Evolutionary conservation across 169 alveolate species (phyloP), one percentile per base, ranked within the genome.

Genomic region (Plasmodium reichenowi): DNA sequence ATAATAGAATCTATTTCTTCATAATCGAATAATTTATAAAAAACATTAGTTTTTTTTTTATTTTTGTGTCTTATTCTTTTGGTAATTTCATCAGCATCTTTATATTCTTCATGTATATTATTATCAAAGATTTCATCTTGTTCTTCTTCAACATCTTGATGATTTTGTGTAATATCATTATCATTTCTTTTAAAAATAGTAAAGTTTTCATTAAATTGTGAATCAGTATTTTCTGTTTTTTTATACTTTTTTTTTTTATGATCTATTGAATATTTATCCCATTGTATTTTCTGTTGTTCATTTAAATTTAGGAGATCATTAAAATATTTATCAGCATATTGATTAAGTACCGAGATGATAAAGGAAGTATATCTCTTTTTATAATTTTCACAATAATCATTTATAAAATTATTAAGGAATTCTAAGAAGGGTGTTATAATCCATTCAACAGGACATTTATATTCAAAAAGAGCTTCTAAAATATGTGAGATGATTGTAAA

Each of bases 391-490:
- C 92, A 86, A 54, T 86, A 86, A 4, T 72, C 74, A 45, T 22
- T 86, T 20, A 86, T 86, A 72, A 86, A 86, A 9, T 47, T 47
- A 60, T 86, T 71, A 8, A 86, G 24, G 13, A 86, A 86, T 20
- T 71, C 88, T 4, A 86, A 32, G 72, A 86, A 86, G 0, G 92
- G 92, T 1, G 87, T 72, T 12, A 86, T 64, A 38, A 86, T 72
- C 92, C 92, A 86, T 59, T 86, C 92, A 2, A 86, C 70, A 47
- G 92, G 92, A 15, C 86, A 86, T 12, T 70, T 86, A 66, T 86
- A 86, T 48, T 72, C 68, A 58, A 86, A 86, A 10, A 86, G 62
- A 0, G 50, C 78, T 13, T 86, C 92, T 54, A 86, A 86, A 60
- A 86, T 86, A 13, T 64, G 58, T n/a, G 67, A 86, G 24, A 86